Evolutionary conservation across 1,284 basidiomycete genomes (phyloP), one percentile per base, ranked within the genome.

Genomic region (Sporisorium iseilematis-ciliati): DNA sequence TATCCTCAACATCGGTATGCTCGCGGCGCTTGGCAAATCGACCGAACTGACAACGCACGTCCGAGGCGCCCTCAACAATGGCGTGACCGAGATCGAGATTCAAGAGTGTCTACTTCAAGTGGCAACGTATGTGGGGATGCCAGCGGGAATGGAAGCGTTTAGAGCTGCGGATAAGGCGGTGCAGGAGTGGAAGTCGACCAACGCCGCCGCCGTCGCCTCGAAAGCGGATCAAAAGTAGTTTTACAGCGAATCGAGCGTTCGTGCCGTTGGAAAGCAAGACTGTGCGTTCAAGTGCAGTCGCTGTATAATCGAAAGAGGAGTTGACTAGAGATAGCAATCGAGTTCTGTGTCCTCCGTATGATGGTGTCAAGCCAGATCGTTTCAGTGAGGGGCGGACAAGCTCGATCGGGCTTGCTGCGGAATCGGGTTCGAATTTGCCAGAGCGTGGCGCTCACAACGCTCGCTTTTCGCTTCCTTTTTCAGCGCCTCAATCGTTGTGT

Each of bases 31-130:
- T 40, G 62, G 57, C 35, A 64, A 53, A 29, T 59, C 41, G 51
- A 77, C 75, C 18, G 75, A 77, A 25, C 46, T 77, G 14, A 56
- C 51, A 38, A 64, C 57, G 14, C 75, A 77, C 31, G 43, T 74
- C 14, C 65, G 69, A 49, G 75, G 75, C 11, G 75, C 75, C 3
- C 69, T 77, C 33, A 77, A 65, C 60, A 77, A 77, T 40, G 75
- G 75, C 20, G 54, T 77, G 4, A 74, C 65, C 35, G 65, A 65
- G 48, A 20, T 29, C 29, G 68, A 76, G 55, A 40, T 77, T 5
- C 59, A 65, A 29, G 75, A 77, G 42, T 66, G 69, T 43, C 50
- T 76, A 50, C 61, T 76, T 2, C 68, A 72, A 18, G 74, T 76
- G 12, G 59, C 68, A 25, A 63, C 60, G 21, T 76, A 76, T 35